phyloP scores from a whole-genome alignment of 768 basidiomycete species.

The Pleurotus pulmonarius region DNA sequence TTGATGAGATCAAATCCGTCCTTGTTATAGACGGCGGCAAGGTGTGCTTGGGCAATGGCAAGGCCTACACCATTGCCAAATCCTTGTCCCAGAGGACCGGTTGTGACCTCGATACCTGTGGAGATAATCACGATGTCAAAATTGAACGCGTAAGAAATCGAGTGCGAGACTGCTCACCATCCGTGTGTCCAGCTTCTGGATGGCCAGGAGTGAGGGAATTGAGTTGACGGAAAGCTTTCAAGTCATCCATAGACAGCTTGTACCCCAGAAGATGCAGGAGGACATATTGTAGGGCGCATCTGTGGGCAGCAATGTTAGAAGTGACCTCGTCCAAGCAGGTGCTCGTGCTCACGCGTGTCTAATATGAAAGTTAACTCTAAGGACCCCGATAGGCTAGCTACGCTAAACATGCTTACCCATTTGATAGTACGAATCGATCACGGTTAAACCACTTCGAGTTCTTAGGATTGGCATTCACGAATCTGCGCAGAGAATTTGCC shows the following conservation, averaged over 20 bases:
- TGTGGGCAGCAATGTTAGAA: slow-evolving; percentile 24
- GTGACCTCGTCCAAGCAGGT: background rate
- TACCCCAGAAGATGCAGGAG: slow-evolving; percentile 90
- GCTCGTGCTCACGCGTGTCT: slow-evolving; percentile 69
- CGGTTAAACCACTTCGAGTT: slow-evolving; percentile 94
- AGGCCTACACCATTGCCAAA: slow-evolving; percentile 92
- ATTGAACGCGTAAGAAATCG: slow-evolving; percentile 2
- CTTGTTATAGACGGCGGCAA: slow-evolving; percentile 88
- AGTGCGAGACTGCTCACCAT: slow-evolving; percentile 26
- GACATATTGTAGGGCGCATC: slow-evolving; percentile 92
- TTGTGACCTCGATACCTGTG: slow-evolving; percentile 83
- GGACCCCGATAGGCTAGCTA: background rate
- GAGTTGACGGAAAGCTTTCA: slow-evolving; percentile 90
- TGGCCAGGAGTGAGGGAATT: slow-evolving; percentile 91
- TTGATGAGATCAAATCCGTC: slow-evolving; percentile 76
- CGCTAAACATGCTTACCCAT: slow-evolving; percentile 59
- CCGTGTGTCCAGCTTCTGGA: slow-evolving; percentile 68
- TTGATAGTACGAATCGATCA: slow-evolving; percentile 95
- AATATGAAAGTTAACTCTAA: slow-evolving; percentile 11
- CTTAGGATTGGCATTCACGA: slow-evolving; percentile 86
- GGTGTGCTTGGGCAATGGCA: slow-evolving; percentile 89
- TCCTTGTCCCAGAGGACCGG: slow-evolving; percentile 94
- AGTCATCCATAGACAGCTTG: slow-evolving; percentile 87
- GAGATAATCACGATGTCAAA: slow-evolving; percentile 6
- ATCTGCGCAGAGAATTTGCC: slow-evolving; percentile 35